Evolutionary conservation across 305 asterid genomes (phyloP).

Genomic region (Euphrasia arctica): DNA sequence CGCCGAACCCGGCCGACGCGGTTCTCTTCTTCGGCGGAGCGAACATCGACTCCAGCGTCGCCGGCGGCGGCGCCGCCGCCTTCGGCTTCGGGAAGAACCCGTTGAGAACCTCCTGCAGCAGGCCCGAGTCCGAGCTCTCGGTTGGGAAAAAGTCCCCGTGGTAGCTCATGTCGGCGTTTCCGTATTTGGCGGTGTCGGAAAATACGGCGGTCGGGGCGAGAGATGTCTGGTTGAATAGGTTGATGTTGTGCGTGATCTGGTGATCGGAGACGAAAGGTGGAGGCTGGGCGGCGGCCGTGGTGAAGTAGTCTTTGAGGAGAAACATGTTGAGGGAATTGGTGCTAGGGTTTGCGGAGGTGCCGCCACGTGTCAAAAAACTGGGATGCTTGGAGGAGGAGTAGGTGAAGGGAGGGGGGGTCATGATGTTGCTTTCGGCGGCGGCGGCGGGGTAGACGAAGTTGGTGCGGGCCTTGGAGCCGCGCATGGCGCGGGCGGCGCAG

Average conservation of each 20-base stretch:
- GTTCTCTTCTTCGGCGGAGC: background rate
- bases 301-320: conserved; percentile 38
- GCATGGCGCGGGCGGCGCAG: conserved; percentile 92
- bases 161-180: too few species aligned
- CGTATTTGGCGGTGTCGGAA: conserved; percentile 6
- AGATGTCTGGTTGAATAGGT: background rate
- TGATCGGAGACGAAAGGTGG: background rate
- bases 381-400: conserved; percentile 42
- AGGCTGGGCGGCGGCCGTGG: conserved; percentile 12
- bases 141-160: conserved; percentile 46
- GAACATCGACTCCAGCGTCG: conserved; percentile 1
- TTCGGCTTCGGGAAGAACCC: conserved; percentile 76
- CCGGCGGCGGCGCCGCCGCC: conserved; percentile 26
- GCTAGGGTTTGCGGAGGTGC: conserved; percentile 38
- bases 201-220: conserved; percentile 9
- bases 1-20: background rate
- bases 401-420: conserved; percentile 33
- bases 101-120: conserved; percentile 59
- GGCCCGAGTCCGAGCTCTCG: conserved; percentile 67
- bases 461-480: conserved; percentile 80
- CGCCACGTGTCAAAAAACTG: conserved; percentile 24
- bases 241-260: too few species aligned
- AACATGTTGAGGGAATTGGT: conserved; percentile 41
- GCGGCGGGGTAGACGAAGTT: conserved; percentile 72
- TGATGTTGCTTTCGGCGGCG: conserved; percentile 28